Base-by-base conservation (phyloP, 2,329 filamentous ascomycete species). In the Fusarium vanettenii region DNA sequence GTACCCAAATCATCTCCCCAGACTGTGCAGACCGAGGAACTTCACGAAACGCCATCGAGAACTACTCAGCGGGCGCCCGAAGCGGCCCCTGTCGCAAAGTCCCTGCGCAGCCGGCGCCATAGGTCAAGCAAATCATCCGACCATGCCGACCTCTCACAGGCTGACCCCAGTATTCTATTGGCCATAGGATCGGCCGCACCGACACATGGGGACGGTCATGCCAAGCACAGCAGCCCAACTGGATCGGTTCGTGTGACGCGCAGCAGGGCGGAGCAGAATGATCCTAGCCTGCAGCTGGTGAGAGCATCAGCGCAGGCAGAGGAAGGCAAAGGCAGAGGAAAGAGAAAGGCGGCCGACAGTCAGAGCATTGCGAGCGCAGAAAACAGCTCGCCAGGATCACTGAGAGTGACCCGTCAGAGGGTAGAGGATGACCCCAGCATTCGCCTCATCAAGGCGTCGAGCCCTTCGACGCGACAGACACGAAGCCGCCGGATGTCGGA, bases 141-240 rank as follows among this genome's bases (percentile, higher is more conserved):
- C 18, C 69, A 70, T 6, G 67, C 60, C 67, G 73, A 77, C 39
- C 71, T 73, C 35, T 67, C 70, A 25, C 68, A 66, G n/a, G 64
- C 66, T 11, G 81, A 83, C 60, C 80, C 81, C 5, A 82, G 80
- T 57, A 62, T 81, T n/a, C 67, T 70, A 33, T 69, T 83, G 48
- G 80, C 80, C 35, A 80, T 62, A 62, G 50, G 72, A 16, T 67
- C 78, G 29, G 66, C 72, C 25, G 59, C 62, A 22, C 62, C 66
- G 27, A 72, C 31, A 22, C 70, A 64, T 20, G 31, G 69, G n/a
- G 70, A 69, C 20, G 45, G 67, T 39, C 61, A 66, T 56, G 73
- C 67, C 60, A 72, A 74, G 56, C 48, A 57, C 37, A 79, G 59
- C 39, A 71, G 76, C 60, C 67, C 73, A 41, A 68, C 55, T 11